Base-by-base conservation (phyloP, 192 early-diverging fungal genomes). In the Phlyctochytrium planicorne region DNA sequence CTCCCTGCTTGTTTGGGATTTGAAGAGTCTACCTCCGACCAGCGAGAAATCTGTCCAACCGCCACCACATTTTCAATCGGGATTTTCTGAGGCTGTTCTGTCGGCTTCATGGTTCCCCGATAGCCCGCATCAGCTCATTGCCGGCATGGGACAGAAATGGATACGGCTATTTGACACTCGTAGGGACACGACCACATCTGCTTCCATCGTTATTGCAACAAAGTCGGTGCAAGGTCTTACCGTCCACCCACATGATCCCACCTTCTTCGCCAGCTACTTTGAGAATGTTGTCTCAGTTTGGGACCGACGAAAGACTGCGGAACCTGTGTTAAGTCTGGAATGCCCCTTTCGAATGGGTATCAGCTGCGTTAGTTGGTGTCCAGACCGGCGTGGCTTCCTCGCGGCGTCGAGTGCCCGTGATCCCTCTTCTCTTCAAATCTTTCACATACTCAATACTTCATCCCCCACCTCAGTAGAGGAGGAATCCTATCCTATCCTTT, bases 1-100 rank as follows among this genome's bases (percentile, higher is more conserved):
- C 27, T 86, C 87, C 60, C 66, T 92, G 37, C 73, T 90, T 65
- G 83, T 93, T 1, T 93, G 91, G 90, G 90, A 93, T 78, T 69
- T 89, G 2, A 84, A 84, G 56, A 72, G 16, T 30, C 60, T 20
- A 47, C 20, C 64, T 27, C 37, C 25, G 29, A 35, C 59, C 55
- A 55, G 55, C 6, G 10, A 29, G 55, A 10, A 57, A 27, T 29
- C 55, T 25, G 20, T 57, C 55, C 55, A 25, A 12, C 25, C 10
- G 27, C 55, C 12, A 12, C 55, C 27, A 25, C 16, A 57, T 29
- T 57, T n/a, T 12, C 83, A 82, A 69, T 90, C 85, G 76, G 91
- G 88, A 0, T 75, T 77, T 14, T 79, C 82, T 6, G 91, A 93
- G 65, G 76, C 81, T 16, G 76, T 91, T 35, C 75, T 79, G 20